phyloP scores from a whole-genome alignment of 495 filamentous ascomycete species.

The Trichoderma reesei region DNA sequence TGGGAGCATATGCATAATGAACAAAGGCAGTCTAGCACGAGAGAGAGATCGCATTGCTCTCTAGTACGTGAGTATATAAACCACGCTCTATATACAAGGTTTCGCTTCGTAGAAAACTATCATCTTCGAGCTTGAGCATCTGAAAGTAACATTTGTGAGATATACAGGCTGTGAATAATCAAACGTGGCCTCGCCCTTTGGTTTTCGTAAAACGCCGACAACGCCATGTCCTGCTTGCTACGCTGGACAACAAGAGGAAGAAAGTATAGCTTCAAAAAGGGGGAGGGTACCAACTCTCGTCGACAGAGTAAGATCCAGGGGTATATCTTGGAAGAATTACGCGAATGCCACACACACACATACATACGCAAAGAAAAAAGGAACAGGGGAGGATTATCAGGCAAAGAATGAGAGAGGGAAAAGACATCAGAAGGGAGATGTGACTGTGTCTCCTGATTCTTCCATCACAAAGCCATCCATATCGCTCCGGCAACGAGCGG shows the following conservation, averaged over 20 bases:
- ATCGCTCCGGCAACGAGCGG: slow-evolving; percentile 14
- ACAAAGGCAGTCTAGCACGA: neutral
- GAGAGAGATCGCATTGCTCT: neutral
- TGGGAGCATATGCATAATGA: neutral
- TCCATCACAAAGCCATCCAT: neutral
- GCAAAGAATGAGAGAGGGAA: neutral
- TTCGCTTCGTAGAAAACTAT: neutral
- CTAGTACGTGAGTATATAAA: neutral
- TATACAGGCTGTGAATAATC: neutral
- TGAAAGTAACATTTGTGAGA: neutral
- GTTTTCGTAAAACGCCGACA: slow-evolving; percentile 14
- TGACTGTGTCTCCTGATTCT: neutral
- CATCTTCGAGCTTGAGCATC: neutral
- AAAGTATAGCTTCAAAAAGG: neutral
- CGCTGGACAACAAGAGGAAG: neutral
- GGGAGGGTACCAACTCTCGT: neutral
- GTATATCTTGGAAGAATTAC: neutral
- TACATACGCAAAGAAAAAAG: neutral
- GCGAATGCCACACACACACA: neutral
- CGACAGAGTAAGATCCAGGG: neutral
- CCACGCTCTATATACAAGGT: neutral
- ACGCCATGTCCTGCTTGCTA: neutral
- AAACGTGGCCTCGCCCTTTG: neutral
- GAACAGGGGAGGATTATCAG: no score
- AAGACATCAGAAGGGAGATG: no score